A percentile compares a stretch with the other conserved stretches of the same genome.
These are phyloP conservation scores for Phytophthora megakarya DNA, from an alignment of 352 stramenopile genomes.

Conservation along the genomic window DNA sequence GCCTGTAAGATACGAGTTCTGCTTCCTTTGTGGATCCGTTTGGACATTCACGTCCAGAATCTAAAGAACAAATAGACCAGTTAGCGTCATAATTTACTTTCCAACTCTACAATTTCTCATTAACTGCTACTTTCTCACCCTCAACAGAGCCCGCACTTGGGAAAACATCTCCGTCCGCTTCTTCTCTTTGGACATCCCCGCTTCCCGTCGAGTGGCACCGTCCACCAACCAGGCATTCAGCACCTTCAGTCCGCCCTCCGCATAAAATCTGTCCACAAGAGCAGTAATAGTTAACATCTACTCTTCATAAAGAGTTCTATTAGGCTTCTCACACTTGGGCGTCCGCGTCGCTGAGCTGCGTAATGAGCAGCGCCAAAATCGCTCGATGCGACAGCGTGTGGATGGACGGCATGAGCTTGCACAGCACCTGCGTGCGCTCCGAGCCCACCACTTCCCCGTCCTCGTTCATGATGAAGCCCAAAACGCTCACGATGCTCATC, in stretches of 20 bases:
- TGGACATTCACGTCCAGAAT: slow-evolving; percentile 78
- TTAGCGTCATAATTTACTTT: slow-evolving; percentile 9
- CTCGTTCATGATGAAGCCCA: slow-evolving; percentile 85
- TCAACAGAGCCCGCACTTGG: slow-evolving; percentile 75
- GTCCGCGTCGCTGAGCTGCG: slow-evolving; percentile 71
- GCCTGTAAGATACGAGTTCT: slow-evolving; percentile 67
- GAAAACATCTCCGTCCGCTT: slow-evolving; percentile 72
- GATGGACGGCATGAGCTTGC: slow-evolving; percentile 86
- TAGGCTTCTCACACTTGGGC: slow-evolving; percentile 53
- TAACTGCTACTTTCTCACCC: slow-evolving; percentile 36
- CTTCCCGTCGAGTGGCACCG: slow-evolving; percentile 42
- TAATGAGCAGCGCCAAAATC: slow-evolving; percentile 77
- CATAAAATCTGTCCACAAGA: slow-evolving; percentile 58
- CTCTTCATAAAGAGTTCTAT: too few relatives aligned
- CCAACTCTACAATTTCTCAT: background rate
- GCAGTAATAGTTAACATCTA: too few relatives aligned
- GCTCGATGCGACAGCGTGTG: slow-evolving; percentile 79
- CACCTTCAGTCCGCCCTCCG: slow-evolving; percentile 70
- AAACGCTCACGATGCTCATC: slow-evolving; percentile 83
- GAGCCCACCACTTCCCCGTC: slow-evolving; percentile 73
- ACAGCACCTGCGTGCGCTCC: slow-evolving; percentile 78
- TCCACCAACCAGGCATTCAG: slow-evolving; percentile 77
- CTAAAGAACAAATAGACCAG: slow-evolving; percentile 28
- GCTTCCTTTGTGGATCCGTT: slow-evolving; percentile 62
- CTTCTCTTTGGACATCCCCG: slow-evolving; percentile 59